Evolutionary conservation across 352 stramenopile genomes (phyloP), one percentile per base, ranked within the genome.

Genomic region (Pythium rishiriense): DNA sequence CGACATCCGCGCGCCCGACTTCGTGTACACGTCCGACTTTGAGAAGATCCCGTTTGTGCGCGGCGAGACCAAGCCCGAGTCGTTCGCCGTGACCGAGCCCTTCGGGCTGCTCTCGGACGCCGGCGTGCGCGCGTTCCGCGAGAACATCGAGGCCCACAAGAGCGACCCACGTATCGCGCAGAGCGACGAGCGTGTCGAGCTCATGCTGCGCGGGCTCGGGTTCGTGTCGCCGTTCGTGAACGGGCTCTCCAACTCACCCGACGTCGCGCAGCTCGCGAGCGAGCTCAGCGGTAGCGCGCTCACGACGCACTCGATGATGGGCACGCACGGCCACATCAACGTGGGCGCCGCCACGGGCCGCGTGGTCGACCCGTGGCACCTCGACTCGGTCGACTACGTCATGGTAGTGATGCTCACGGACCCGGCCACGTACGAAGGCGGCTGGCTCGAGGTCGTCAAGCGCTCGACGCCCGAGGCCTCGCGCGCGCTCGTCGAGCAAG

Each of bases 341-440:
- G 63, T 70, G 7, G 63, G 63, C 19, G 55, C 63, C 4, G 63
- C 63, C 8, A 70, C 63, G 14, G 63, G 63, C 24, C 54, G 55
- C 14, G 55, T 65, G 3, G 63, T 70, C 14, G 63, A 70, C 42
- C 63, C 63, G 29, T 64, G 63, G 63, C 63, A 70, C 42, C n/a
- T 70, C 17, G 63, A 70, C 55, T 70, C 63, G 41, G 63, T 70
- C 28, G 63, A 70, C 56, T 70, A 70, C 47, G 63, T 70, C 48
- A 61, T 70, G 55, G 63, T 70, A n/a, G 63, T 70, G 9, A 70
- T 70, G 63, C 63, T 70, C 39, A 70, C 63, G 21, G 63, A 70
- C 37, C 63, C 63, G 0, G 22, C 37, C 3, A 70, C 63, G 2
- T 70, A 64, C 54, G 37, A 70, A 48, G 63, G 63, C 33, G 63